Base-by-base conservation (phyloP, 2,329 filamentous ascomycete species). In the Claviceps africana region DNA sequence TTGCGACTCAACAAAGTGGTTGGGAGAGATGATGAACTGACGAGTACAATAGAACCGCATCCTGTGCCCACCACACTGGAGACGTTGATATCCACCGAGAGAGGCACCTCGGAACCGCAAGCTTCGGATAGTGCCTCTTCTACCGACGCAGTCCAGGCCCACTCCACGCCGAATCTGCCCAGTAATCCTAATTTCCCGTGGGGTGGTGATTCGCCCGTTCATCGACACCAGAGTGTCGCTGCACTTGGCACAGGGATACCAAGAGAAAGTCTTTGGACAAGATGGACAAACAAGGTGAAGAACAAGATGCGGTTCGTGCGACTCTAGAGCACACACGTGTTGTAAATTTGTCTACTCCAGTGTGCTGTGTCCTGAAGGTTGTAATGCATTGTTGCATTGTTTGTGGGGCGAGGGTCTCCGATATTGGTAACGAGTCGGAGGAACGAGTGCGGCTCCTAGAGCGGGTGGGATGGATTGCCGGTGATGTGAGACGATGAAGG, bases 101-200 rank as follows among this genome's bases (percentile, higher is more conserved):
- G 52, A 31, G 13, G 51, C 49, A 25, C 52, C 39, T 13, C 53
- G 25, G 15, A 52, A 37, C 6, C 50, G 28, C 22, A 46, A 19
- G 35, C 31, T 33, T 45, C 53, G 4, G 47, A 22, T 17, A 50
- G 53, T 54, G 58, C 61, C 30, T 51, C 53, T 15, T 58, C 60
- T 37, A 61, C 59, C 2, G 15, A 39, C n/a, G 33, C n/a, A 28
- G 11, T 15, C 19, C 13, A 11, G 7, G 8, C 33, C 2, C 22
- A 50, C 56, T 22, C 55, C 15, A 54, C 56, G 21, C 55, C 57
- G 35, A 45, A 54, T 9, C 52, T 66, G 33, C 62, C 65, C 6
- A 56, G 58, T 2, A 63, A 65, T 31, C 59, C 63, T 17, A 64
- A 66, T 53, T 68, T 60, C 28, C 67, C 67, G 1, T 69, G 67